Evolutionary conservation across 2,329 filamentous ascomycete genomes (phyloP), one percentile per base, ranked within the genome.

Genomic region (Aspergillus alliaceus): DNA sequence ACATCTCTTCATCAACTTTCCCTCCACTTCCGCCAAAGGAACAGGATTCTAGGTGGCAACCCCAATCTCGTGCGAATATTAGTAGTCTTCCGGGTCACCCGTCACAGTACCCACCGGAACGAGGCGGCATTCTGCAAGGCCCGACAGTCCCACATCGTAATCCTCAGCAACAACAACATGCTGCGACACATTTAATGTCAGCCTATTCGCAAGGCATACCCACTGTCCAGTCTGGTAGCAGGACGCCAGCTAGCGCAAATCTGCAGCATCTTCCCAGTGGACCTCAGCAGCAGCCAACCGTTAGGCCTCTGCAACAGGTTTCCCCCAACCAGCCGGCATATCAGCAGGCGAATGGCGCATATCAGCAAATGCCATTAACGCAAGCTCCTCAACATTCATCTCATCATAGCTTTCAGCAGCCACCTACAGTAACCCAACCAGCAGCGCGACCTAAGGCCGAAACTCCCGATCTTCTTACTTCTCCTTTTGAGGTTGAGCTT

Each of bases 401-500:
- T 20, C 61, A 62, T 20, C 66, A 65, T 25, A 62, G 57, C 39
- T 37, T 63, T n/a, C 60, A 72, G 42, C 70, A 66, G 56, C 59
- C 62, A 24, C 40, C 62, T 46, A 51, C 67, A 37, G 55, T 47
- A 4, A 54, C 53, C 20, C 62, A 62, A 29, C 59, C 60, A 55
- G 59, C 58, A 24, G 56, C 62, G 40, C 68, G 62, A 11, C 68
- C 74, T 53, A 71, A 70, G 49, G 63, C 69, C 12, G 74, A 75
- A 53, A 74, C 79, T 5, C 75, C 73, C 14, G 85, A 89, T 64
- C 80, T 89, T 47, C 79, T 90, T 53, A 84, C 85, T 32, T 86
- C 85, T 20, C 83, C 84, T 1, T 84, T 88, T 54, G 83, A 87
- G 58, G 76, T 86, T 6, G 79, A 84, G 22, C 73, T 86, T 4